Conservation (phyloP, 2,329 filamentous ascomycete genomes). For the Xylariaceae sp. region DNA sequence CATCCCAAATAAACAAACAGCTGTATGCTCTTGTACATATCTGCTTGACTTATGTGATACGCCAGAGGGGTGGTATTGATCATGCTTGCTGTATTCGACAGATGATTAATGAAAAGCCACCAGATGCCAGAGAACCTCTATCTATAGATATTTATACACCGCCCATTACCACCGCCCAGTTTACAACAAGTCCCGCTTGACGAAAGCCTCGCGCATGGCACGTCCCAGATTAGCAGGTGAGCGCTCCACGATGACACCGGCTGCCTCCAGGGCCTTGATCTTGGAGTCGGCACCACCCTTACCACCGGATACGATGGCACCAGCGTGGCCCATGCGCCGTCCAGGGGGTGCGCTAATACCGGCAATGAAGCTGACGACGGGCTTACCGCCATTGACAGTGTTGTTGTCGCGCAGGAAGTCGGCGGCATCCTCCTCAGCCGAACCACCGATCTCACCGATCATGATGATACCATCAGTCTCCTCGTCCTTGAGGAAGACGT, state of each 20-base stretch:
- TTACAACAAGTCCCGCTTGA: slow-evolving; percentile 94
- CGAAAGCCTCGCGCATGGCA: slow-evolving; percentile 92
- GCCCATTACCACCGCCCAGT: slow-evolving; percentile 13
- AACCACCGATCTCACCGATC: slow-evolving; percentile 99
- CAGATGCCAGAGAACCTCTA: slow-evolving; percentile 31
- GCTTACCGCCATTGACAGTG: slow-evolving; percentile 83
- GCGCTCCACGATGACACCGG: slow-evolving; percentile 95
- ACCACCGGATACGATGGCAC: slow-evolving; percentile 95
- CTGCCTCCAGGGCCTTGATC: slow-evolving; percentile 91
- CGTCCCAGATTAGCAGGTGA: slow-evolving; percentile 92
- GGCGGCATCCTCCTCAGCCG: slow-evolving; percentile 96
- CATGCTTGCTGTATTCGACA: slow-evolving; percentile 28
- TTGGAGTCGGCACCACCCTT: slow-evolving; percentile 99
- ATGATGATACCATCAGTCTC: slow-evolving; percentile 99
- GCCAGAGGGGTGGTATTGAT: neutral
- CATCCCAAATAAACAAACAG: neutral
- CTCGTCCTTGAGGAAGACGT: slow-evolving; percentile 93
- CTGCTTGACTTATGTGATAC: slow-evolving; percentile 1
- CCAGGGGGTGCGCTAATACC: slow-evolving; percentile 97
- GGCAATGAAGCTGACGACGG: slow-evolving; percentile 96
- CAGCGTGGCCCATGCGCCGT: slow-evolving; percentile 97
- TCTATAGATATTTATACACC: slow-evolving; percentile 35
- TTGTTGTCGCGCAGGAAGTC: slow-evolving; percentile 95
- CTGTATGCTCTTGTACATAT: neutral
- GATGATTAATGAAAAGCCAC: slow-evolving; percentile 23